Evolutionary conservation across 805 yeast genomes (phyloP).

Genomic region (Dipodascopsis tothii): DNA sequence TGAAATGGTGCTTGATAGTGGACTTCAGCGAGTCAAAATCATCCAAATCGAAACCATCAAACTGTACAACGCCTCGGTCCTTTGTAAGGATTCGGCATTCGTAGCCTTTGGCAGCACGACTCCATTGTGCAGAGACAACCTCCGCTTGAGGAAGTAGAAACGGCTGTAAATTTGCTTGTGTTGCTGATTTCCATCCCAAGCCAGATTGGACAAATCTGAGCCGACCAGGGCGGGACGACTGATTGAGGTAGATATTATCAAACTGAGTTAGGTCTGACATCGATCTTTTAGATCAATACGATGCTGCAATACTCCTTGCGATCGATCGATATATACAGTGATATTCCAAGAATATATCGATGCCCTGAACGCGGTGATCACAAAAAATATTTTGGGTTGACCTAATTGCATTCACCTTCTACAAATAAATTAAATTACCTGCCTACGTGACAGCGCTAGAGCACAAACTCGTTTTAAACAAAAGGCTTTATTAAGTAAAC

Average conservation of each 20-base stretch:
- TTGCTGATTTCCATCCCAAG: conserved; percentile 83
- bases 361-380: too few relatives aligned
- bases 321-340: too few relatives aligned
- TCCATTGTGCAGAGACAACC: conserved; percentile 75
- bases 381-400: too few relatives aligned
- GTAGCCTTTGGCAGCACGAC: conserved; percentile 86
- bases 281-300: too few relatives aligned
- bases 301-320: too few relatives aligned
- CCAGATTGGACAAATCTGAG: conserved; percentile 96
- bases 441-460: too few relatives aligned
- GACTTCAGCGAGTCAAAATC: conserved; percentile 75
- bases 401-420: too few relatives aligned
- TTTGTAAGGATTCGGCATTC: conserved; percentile 85
- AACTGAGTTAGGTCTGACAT: conserved; percentile 46
- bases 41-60: conserved; percentile 87
- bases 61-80: conserved; percentile 71
- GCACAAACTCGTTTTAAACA: too few relatives aligned
- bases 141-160: conserved; percentile 83
- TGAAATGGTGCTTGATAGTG: conserved; percentile 72
- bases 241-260: conserved; percentile 84
- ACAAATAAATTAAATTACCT: too few relatives aligned
- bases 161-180: conserved; percentile 42
- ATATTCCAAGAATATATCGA: too few relatives aligned
- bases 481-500: too few relatives aligned
- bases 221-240: conserved; percentile 74